Evolutionary conservation across 495 filamentous ascomycete species (phyloP).

Genomic region (Gamarada debralockiae): DNA sequence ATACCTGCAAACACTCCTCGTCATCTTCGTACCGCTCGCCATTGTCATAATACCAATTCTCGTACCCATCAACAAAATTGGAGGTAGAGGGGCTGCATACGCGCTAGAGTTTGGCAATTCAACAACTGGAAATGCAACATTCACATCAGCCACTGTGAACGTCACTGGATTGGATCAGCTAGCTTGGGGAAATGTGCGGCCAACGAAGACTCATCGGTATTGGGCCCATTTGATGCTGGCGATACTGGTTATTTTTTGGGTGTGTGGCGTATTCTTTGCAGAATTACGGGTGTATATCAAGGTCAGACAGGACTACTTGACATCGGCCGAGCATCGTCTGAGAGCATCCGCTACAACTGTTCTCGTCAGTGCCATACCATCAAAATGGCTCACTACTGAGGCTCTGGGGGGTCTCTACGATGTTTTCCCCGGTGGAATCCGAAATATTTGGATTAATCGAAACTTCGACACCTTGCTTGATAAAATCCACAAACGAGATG

Average conservation of each 20-base stretch:
- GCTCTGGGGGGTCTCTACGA: constrained; percentile 85
- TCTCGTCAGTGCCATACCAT: constrained; percentile 83
- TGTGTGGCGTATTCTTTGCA: constrained; percentile 83
- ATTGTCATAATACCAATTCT: constrained; percentile 79
- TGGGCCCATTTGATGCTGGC: constrained; percentile 89
- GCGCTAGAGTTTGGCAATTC: constrained; percentile 13
- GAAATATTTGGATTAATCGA: constrained; percentile 95
- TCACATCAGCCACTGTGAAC: constrained; percentile 17
- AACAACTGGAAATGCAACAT: constrained; percentile 12
- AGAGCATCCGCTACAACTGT: constrained; percentile 97
- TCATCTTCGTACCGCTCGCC: constrained; percentile 84
- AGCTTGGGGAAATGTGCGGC: constrained; percentile 87
- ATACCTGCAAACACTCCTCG: constrained; percentile 87
- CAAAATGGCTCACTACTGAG: constrained; percentile 80
- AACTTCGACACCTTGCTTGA: constrained; percentile 84
- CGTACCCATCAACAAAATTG: constrained; percentile 75
- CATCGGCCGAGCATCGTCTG: constrained; percentile 90
- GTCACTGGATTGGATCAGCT: constrained; percentile 74
- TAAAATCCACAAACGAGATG: constrained; percentile 75
- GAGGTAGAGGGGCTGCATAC: constrained; percentile 56
- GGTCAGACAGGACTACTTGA: constrained; percentile 88
- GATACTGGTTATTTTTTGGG: constrained; percentile 72
- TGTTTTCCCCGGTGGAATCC: constrained; percentile 92
- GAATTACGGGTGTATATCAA: constrained; percentile 92
- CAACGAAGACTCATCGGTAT: constrained; percentile 65